Evolutionary conservation across 768 basidiomycete species (phyloP).

Genomic region (Rhodocollybia butyracea): DNA sequence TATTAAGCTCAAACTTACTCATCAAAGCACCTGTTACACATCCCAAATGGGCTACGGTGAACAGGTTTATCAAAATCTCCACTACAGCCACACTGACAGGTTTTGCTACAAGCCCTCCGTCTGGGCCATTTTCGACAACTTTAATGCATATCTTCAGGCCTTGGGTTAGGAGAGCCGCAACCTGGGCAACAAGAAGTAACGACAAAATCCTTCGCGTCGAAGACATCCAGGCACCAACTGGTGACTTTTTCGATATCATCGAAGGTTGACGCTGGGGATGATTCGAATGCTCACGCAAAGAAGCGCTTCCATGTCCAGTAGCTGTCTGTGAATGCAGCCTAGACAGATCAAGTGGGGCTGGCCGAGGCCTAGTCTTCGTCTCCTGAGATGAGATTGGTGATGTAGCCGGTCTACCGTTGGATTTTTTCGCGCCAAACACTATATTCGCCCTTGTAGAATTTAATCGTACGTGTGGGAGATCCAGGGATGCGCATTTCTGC

Average conservation of each 20-base stretch:
- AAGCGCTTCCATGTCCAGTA: background rate
- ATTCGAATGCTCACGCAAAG: background rate
- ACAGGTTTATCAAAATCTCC: background rate
- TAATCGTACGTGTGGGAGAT: background rate
- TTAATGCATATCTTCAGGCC: background rate
- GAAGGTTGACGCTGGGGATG: background rate
- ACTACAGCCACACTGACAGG: background rate
- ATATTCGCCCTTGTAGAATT: background rate
- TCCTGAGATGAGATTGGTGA: background rate
- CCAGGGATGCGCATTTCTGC: background rate
- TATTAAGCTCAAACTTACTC: background rate
- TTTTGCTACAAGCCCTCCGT: background rate
- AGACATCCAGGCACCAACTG: background rate
- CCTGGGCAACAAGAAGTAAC: background rate
- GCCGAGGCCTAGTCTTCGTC: background rate
- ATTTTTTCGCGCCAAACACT: background rate
- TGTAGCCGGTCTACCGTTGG: background rate
- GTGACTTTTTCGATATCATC: background rate
- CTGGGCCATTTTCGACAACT: background rate
- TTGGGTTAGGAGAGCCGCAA: background rate
- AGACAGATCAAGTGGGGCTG: background rate
- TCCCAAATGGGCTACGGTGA: background rate
- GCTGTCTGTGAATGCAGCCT: background rate
- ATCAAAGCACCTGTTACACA: background rate
- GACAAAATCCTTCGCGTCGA: background rate